Conservation (phyloP, 257 asterid genomes). For the Rauvolfia tetraphylla region DNA sequence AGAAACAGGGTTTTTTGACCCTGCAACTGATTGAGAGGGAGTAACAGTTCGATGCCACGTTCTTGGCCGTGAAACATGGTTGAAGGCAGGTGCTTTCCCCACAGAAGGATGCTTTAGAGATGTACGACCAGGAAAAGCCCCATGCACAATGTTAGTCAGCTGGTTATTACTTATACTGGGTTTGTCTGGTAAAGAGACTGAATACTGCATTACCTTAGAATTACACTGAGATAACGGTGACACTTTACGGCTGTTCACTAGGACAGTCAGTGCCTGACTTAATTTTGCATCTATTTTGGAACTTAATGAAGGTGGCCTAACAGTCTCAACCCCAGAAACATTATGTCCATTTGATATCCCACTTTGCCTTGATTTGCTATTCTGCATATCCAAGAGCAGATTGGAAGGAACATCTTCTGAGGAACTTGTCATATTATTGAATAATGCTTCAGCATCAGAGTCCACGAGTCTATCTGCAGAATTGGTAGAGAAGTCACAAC, state of each 20-base stretch:
- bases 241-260: constrained; percentile 15
- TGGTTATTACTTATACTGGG: constrained; percentile 39
- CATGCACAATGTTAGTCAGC: constrained; percentile 32
- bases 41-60: constrained; percentile 72
- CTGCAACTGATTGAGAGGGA: constrained; percentile 32
- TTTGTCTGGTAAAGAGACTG: constrained; percentile 30
- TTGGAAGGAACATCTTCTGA: constrained; percentile 42
- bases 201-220: constrained; percentile 30
- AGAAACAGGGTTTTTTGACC: constrained; percentile 30
- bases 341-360: constrained; percentile 31
- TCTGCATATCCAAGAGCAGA: constrained; percentile 23
- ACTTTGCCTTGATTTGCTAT: constrained; percentile 18
- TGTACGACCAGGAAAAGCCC: constrained; percentile 34
- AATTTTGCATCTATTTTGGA: constrained; percentile 23
- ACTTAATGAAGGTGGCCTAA: constrained; percentile 22
- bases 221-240: constrained; percentile 26
- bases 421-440: constrained; percentile 32
- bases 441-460: constrained; percentile 32
- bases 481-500: constrained; percentile 27
- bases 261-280: constrained; percentile 13
- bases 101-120: constrained; percentile 31
- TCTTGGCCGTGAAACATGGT: constrained; percentile 55
- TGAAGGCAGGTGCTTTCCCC: constrained; percentile 31
- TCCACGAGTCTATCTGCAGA: constrained; percentile 35
- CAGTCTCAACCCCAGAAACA: constrained; percentile 30